Evolutionary conservation across 768 basidiomycete species (phyloP).

Genomic region (Panus rudis): DNA sequence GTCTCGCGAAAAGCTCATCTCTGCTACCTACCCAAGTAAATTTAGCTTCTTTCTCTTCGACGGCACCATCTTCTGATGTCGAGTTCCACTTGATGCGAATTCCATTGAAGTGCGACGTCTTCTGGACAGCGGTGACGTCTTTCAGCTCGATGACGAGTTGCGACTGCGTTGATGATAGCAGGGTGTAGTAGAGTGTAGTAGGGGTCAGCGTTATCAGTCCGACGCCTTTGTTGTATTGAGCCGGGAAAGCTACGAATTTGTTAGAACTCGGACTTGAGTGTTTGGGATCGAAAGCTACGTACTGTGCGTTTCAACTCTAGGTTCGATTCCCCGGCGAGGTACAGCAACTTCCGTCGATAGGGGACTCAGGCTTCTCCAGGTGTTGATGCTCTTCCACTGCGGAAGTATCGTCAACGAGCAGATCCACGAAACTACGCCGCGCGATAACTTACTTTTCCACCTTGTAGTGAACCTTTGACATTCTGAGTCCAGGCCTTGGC

Average conservation of each 20-base stretch:
- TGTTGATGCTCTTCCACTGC: slow-evolving; percentile 18
- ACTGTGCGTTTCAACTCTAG: slow-evolving; percentile 18
- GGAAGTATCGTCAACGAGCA: not conserved
- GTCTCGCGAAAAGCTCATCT: slow-evolving; percentile 60
- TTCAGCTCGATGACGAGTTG: slow-evolving; percentile 39
- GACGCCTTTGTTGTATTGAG: slow-evolving; percentile 48
- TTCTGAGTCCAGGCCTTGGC: slow-evolving; percentile 38
- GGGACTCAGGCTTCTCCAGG: slow-evolving; percentile 13
- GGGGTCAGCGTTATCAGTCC: slow-evolving; percentile 55
- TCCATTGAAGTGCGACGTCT: slow-evolving; percentile 46
- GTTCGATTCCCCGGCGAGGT: slow-evolving; percentile 4
- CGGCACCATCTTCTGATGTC: slow-evolving; percentile 19
- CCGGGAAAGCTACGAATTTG: slow-evolving; percentile 49
- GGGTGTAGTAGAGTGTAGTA: slow-evolving; percentile 45
- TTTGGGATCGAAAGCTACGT: slow-evolving; percentile 2
- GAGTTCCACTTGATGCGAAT: slow-evolving; percentile 40
- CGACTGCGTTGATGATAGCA: slow-evolving; percentile 39
- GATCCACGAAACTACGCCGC: not conserved
- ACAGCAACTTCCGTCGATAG: slow-evolving; percentile 9
- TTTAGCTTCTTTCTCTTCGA: slow-evolving; percentile 39
- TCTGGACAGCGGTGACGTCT: slow-evolving; percentile 50
- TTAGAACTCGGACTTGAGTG: not conserved
- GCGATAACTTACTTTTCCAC: slow-evolving; percentile 25
- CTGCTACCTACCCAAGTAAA: slow-evolving; percentile 55
- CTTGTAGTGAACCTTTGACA: slow-evolving; percentile 32